Base-by-base conservation (phyloP, 129 eudicot species). In the Tagetes patula region DNA sequence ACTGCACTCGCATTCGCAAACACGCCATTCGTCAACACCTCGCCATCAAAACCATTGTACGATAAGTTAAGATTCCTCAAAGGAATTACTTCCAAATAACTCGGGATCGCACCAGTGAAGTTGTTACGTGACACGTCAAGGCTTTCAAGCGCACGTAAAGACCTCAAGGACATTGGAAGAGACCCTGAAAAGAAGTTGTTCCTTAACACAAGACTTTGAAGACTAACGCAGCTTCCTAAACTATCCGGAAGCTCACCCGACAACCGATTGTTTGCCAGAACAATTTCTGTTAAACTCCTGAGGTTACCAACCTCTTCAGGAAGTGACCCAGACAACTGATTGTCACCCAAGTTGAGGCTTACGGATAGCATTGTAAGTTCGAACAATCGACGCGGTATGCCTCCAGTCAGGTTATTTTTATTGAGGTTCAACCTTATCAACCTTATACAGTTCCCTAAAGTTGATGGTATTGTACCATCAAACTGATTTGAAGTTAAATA, bases 221-320 rank as follows among this genome's bases (percentile, higher is more conserved):
- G 80, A 63, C 81, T 84, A 37, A 46, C 50, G 62, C 85, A 84
- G 56, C 74, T 74, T 13, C 81, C 72, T 27, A 84, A 78, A 52
- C 43, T 53, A 60, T 39, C 50, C 10, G 90, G 90, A 73, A 85
- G 82, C 38, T 78, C 82, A 13, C 83, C 83, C 1, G 87, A 82
- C 38, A 85, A 80, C 6, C 38, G 70, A 48, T 85, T 82, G 7
- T 47, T 75, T 0, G 78, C 48, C 36, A 82, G 56, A 34, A 73
- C 70, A 13, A 85, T 70, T 31, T 48, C 73, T 3, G 8, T 54
- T 41, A 82, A 14, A 43, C 71, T 49, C 38, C 3, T 56, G 3
- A 85, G 73, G 33, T 69, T 67, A 0, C 84, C 89, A 1, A 85
- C 50, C 62, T 69, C 76, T 2, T 0, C 30, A 0, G 89, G 89